Base-by-base conservation (phyloP, 2,329 filamentous ascomycete species). In the Ophiocordyceps unilateralis region DNA sequence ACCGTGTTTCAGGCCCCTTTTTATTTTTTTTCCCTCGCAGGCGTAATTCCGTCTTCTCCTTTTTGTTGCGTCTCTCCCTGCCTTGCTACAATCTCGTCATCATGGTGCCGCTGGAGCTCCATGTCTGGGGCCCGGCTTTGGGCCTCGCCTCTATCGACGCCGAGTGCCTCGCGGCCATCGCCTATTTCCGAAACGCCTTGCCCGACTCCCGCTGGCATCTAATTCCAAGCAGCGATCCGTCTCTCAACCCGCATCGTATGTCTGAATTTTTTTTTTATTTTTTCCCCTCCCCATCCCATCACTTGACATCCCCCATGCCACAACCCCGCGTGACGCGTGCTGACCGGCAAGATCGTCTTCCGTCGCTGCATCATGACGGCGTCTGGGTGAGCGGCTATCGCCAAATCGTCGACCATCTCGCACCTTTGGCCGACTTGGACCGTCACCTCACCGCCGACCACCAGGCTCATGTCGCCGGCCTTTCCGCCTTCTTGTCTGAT, bases 91-190 rank as follows among this genome's bases (percentile, higher is more conserved):
- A n/a, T n/a, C n/a, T n/a, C n/a, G n/a, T n/a, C n/a, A n/a, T n/a
- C n/a, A n/a, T n/a, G n/a, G n/a, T n/a, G n/a, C n/a, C n/a, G n/a
- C n/a, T 64, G 41, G 76, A 89, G 63, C 74, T 98, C 46, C 83
- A 94, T 63, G 74, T 94, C 55, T 93, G 88, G 81, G 88, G 88
- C 41, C 80, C 86, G 43, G 88, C 84, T 36, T 93, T 94, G 59
- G 79, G 78, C 36, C 74, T 95, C 39, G 81, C 89, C 14, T 96
- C 91, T 38, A 82, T 96, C 53, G 88, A 96, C 55, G 70, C 89
- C 39, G 84, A 93, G 66, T 96, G 88, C 57, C 75, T 93, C 47
- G 88, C 88, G 23, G 71, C 81, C 38, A 77, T 94, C 50, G 77
- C 83, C 43, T 88, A 88, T 58, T 69, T 93, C 45, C 72, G 76